These are phyloP conservation scores for Phytophthora citricola DNA, from an alignment of 352 stramenopile genomes.

Conservation along the genomic window DNA sequence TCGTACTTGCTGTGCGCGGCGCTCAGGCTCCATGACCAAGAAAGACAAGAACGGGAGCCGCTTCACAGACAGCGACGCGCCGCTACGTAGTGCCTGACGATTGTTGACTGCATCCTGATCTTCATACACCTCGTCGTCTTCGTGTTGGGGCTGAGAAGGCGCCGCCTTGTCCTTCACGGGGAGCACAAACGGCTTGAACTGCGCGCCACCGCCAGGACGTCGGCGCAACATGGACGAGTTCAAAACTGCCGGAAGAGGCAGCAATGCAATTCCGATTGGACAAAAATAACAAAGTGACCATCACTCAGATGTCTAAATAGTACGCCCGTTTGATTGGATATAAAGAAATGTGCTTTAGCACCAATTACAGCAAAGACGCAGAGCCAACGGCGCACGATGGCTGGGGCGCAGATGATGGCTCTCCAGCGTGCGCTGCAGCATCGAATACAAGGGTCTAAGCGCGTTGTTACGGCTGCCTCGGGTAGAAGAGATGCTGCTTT, in stretches of 20 bases:
- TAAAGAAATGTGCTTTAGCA: slow-evolving; percentile 3
- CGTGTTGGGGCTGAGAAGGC: neutral
- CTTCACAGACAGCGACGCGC: slow-evolving; percentile 70
- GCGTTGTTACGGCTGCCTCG: neutral
- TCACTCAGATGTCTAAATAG: slow-evolving; percentile 19
- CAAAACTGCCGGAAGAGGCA: slow-evolving; percentile 20
- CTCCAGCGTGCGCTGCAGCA: slow-evolving; percentile 26
- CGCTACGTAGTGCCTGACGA: slow-evolving; percentile 56
- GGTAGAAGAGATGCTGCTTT: slow-evolving; percentile 2
- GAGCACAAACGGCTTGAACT: slow-evolving; percentile 85
- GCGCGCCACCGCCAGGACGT: slow-evolving; percentile 29
- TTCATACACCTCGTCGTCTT: slow-evolving; percentile 45
- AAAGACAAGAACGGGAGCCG: slow-evolving; percentile 86
- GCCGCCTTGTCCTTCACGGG: slow-evolving; percentile 52
- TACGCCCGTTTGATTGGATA: slow-evolving; percentile 15
- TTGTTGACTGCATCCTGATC: slow-evolving; percentile 49
- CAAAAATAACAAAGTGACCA: slow-evolving; percentile 17
- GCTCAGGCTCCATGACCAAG: slow-evolving; percentile 67
- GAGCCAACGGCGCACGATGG: slow-evolving; percentile 14
- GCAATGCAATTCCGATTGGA: slow-evolving; percentile 8
- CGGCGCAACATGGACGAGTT: slow-evolving; percentile 52
- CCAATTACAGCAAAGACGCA: slow-evolving; percentile 8
- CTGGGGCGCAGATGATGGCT: slow-evolving; percentile 11
- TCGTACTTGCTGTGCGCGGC: slow-evolving; percentile 59
- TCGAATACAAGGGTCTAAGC: neutral